Percentiles rank a stretch among this genome's conserved stretches.
Conservation (phyloP, 83 land plant genomes). For the Thuja plicata region DNA sequence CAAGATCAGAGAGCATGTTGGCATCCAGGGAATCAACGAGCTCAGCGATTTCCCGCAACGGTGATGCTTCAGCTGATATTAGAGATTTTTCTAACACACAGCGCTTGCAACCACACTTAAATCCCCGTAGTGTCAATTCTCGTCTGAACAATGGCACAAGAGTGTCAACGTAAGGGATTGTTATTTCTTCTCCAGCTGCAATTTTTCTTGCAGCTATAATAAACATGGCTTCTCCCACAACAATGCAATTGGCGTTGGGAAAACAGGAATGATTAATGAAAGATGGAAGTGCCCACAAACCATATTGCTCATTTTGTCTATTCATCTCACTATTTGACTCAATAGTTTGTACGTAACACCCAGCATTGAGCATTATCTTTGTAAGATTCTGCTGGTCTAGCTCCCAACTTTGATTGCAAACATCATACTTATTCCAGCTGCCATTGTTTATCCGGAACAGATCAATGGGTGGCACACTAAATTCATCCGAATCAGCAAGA, state of each 20-base stretch:
- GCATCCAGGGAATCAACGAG: not conserved
- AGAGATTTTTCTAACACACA: not conserved
- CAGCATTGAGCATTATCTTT: not conserved
- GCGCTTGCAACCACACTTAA: slow-evolving; percentile 1
- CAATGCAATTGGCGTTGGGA: slow-evolving; percentile 14
- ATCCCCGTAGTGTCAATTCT: not conserved
- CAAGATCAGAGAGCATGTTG: no score
- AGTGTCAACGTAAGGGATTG: slow-evolving; percentile 20
- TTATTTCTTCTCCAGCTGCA: slow-evolving; percentile 9
- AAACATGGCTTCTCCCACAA: slow-evolving; percentile 29
- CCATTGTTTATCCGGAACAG: not conserved
- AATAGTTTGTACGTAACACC: not conserved
- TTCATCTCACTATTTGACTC: no score
- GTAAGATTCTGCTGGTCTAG: not conserved
- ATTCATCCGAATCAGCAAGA: not conserved
- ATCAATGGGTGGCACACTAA: slow-evolving; percentile 14
- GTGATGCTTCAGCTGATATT: not conserved
- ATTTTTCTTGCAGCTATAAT: slow-evolving; percentile 15
- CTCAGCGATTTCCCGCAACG: not conserved
- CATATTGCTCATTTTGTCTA: not conserved
- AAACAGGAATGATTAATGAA: slow-evolving; percentile 26
- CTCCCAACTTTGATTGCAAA: not conserved
- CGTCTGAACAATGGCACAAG: slow-evolving; percentile 4
- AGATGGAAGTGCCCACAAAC: slow-evolving; percentile 21
- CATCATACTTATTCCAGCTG: not conserved